Evolutionary conservation across 345 rosid species (phyloP).

Genomic region (Moringa oleifera): DNA sequence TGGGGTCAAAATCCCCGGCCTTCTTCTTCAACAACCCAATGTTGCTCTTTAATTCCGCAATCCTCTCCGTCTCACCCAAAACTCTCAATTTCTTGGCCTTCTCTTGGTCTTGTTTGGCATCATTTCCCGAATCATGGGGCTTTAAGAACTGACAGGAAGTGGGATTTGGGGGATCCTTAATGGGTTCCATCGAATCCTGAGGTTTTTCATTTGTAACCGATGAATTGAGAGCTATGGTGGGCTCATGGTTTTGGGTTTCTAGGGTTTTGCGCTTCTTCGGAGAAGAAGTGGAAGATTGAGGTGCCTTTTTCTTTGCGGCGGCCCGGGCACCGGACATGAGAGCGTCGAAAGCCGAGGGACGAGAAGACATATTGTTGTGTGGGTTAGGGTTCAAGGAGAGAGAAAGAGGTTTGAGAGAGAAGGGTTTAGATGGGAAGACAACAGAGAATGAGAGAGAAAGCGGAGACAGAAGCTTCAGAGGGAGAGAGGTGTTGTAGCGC

Average conservation of each 20-base stretch:
- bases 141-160: slow-evolving; percentile 10
- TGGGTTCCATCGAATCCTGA: slow-evolving; percentile 9
- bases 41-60: slow-evolving; percentile 50
- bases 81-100: slow-evolving; percentile 24
- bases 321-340: slow-evolving; percentile 85
- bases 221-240: slow-evolving; percentile 6
- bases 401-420: slow-evolving; percentile 23
- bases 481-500: slow-evolving; percentile 12
- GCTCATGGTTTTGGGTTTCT: slow-evolving; percentile 21
- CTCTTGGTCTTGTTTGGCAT: neutral
- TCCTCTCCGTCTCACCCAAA: slow-evolving; percentile 22
- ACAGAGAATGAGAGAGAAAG: slow-evolving; percentile 11
- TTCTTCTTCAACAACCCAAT: slow-evolving; percentile 59
- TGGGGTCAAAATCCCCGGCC: slow-evolving; percentile 56
- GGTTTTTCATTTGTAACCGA: slow-evolving; percentile 11
- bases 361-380: slow-evolving; percentile 35
- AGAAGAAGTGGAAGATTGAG: slow-evolving; percentile 31
- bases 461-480: slow-evolving; percentile 7
- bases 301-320: slow-evolving; percentile 42
- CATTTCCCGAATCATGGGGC: slow-evolving; percentile 16
- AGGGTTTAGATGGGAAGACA: slow-evolving; percentile 10
- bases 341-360: slow-evolving; percentile 77
- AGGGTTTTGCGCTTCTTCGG: slow-evolving; percentile 44
- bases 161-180: slow-evolving; percentile 17
- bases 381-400: slow-evolving; percentile 16